Percentiles rank a stretch among this genome's conserved stretches.
Conservation (phyloP, 1,284 basidiomycete species). For the Moesziomyces globuligerus region DNA sequence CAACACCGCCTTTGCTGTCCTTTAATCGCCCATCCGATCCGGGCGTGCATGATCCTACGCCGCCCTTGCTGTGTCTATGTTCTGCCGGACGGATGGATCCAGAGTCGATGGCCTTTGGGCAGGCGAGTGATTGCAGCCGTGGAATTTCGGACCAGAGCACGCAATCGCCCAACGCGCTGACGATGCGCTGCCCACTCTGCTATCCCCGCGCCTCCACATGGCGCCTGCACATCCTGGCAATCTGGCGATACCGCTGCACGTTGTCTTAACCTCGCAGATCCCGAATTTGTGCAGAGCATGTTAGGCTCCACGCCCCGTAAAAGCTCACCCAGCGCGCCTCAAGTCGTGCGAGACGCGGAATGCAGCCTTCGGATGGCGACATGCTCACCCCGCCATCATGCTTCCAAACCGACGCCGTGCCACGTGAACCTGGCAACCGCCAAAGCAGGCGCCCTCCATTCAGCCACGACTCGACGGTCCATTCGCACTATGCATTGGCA, state of each 20-base stretch:
- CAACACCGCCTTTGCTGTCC: neutral
- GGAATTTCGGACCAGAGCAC: conserved; percentile 8
- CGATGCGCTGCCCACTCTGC: conserved; percentile 3
- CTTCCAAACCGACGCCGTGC: neutral
- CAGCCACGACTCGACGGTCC: no score
- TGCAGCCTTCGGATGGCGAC: conserved; percentile 2
- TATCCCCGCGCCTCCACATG: neutral
- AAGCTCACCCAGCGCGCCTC: neutral
- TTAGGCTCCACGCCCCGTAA: neutral
- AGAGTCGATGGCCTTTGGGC: no score
- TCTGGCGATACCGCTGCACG: no score
- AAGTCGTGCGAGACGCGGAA: conserved; percentile 3
- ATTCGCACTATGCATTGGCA: no score
- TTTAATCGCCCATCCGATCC: neutral
- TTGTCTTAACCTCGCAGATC: neutral
- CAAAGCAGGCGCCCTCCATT: no score
- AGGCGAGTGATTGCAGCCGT: no score
- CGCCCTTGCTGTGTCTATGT: neutral
- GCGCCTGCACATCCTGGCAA: no score
- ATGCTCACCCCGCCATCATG: no score
- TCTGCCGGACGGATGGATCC: neutral
- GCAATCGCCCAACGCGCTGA: conserved; percentile 11
- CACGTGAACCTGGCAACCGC: no score
- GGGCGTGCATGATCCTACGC: neutral
- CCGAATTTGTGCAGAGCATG: neutral